Evolutionary conservation across 306 rosid genomes (phyloP), one percentile per base, ranked within the genome.

Genomic region (Medicago lupulina): DNA sequence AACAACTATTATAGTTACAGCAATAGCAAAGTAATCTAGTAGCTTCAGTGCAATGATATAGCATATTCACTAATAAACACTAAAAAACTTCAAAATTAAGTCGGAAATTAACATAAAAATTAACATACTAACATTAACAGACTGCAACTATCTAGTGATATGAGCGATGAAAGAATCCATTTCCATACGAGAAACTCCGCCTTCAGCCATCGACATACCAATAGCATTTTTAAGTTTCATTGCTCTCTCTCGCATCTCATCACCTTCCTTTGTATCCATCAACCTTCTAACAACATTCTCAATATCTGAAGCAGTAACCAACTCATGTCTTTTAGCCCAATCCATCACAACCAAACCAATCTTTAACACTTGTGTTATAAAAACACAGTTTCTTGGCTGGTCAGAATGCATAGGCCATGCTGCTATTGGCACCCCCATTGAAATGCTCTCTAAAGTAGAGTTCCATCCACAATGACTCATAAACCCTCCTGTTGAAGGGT

Each of bases 131-230:
- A 13, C n/a, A 46, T 44, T 12, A 34, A 34, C 38, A 5, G 7
- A 13, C 2, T 5, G 16, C 16, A 57, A 19, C 11, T 59, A 70
- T 75, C 84, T 87, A 2, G 85, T 77, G 65, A 89, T 81, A 40
- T 91, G 93, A 62, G 86, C 83, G 76, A 89, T 73, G 77, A 91
- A 91, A 70, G 88, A 82, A 43, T 72, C 79, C 81, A 91, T 83
- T 70, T 89, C 97, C 81, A 7, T 2, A 13, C 43, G 76, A 62
- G 91, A 91, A 44, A 60, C 59, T 16, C 89, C 97, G 15, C 83
- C 88, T 14, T 75, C 74, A 3, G 25, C 83, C 71, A 43, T 71
- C 0, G 92, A 80, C 13, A 18, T 80, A 11, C 71, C 70, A 28
- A 89, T 57, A 9, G 18, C 67, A 15, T 21, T 60, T 8, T 81